phyloP scores from a whole-genome alignment of 1,284 basidiomycete species.

The Trametes polyzona region DNA sequence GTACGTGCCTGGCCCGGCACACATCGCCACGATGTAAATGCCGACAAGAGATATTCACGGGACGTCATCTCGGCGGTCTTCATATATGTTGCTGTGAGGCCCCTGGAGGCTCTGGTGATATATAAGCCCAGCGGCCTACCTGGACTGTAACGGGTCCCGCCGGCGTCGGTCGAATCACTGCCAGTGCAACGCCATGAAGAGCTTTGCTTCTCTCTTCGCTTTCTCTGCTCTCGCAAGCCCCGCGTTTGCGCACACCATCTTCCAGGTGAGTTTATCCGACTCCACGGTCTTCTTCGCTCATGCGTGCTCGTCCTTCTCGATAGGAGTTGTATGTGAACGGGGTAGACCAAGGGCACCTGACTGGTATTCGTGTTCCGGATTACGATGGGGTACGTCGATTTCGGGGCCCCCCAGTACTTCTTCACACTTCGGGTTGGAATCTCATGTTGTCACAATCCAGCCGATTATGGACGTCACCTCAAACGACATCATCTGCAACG shows the following conservation, averaged over 20 bases:
- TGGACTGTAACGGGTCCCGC: slow-evolving; percentile 5
- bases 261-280: slow-evolving; percentile 41
- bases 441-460: slow-evolving; percentile 30
- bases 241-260: slow-evolving; percentile 50
- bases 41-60: slow-evolving; percentile 3
- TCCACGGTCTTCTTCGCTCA: not conserved
- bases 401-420: not conserved
- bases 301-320: not conserved
- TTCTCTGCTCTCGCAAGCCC: slow-evolving; percentile 33
- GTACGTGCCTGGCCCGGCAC: slow-evolving; percentile 8
- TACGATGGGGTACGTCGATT: slow-evolving; percentile 50
- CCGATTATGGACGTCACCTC: slow-evolving; percentile 58
- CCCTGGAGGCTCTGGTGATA: slow-evolving; percentile 9
- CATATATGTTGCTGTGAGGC: not conserved
- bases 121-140: slow-evolving; percentile 6
- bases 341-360: slow-evolving; percentile 50
- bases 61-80: slow-evolving; percentile 10
- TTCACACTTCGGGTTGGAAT: not conserved
- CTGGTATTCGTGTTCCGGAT: slow-evolving; percentile 50
- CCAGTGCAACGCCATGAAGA: slow-evolving; percentile 21
- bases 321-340: slow-evolving; percentile 52
- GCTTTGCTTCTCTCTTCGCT: slow-evolving; percentile 31
- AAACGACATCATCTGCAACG: slow-evolving; percentile 62
- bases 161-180: not conserved
- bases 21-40: not conserved